Conservation (phyloP, 345 rosid species). For the Citrus mangshanensis region DNA sequence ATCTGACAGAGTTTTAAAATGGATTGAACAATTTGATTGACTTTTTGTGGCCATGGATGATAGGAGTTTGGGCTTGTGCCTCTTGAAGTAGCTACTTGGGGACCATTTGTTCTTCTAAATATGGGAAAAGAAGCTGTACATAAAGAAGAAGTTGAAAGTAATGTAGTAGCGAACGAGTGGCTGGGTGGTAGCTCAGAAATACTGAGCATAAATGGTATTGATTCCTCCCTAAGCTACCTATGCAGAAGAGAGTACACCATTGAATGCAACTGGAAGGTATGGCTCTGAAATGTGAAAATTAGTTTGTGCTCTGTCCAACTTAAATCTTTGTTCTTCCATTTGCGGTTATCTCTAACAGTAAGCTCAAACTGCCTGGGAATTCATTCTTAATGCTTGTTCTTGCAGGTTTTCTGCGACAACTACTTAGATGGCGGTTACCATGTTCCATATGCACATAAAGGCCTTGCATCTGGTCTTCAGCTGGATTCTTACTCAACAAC, state of each 20-base stretch:
- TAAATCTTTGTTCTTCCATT: too few relatives aligned
- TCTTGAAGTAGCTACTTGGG: slow-evolving; percentile 70
- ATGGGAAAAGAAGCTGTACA: slow-evolving; percentile 28
- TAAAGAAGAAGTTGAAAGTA: slow-evolving; percentile 25
- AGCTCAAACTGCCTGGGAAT: not conserved
- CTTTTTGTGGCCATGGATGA: slow-evolving; percentile 20
- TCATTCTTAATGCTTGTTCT: not conserved
- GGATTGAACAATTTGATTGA: slow-evolving; percentile 17
- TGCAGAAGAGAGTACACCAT: slow-evolving; percentile 76
- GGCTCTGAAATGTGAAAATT: not conserved
- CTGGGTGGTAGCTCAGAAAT: slow-evolving; percentile 66
- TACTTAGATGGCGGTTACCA: slow-evolving; percentile 97
- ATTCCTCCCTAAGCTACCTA: slow-evolving; percentile 49
- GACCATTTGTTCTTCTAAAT: slow-evolving; percentile 86
- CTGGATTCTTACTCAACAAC: slow-evolving; percentile 76
- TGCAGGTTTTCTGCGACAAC: slow-evolving; percentile 95
- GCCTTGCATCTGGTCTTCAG: slow-evolving; percentile 70
- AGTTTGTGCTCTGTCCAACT: not conserved
- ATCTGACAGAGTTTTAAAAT: not conserved
- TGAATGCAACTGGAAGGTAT: slow-evolving; percentile 93
- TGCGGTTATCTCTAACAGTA: not conserved
- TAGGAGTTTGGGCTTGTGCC: slow-evolving; percentile 86
- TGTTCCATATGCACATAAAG: slow-evolving; percentile 93
- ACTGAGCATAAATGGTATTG: slow-evolving; percentile 57
- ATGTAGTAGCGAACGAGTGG: slow-evolving; percentile 59